These are phyloP conservation scores for Candida montana DNA, from an alignment of 805 yeast species.

Conservation along the genomic window DNA sequence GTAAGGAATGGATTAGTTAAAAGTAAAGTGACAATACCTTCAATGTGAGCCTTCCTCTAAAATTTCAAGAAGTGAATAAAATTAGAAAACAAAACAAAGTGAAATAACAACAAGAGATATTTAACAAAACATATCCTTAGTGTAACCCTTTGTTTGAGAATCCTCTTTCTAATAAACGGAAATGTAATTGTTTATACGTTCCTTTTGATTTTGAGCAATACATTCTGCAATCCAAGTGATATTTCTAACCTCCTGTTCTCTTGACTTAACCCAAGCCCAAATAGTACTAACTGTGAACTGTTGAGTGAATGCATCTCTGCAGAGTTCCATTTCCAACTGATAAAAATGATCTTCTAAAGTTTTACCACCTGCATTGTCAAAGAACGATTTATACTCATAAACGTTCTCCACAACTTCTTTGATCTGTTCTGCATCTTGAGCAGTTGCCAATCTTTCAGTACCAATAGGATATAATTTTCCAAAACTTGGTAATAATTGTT, in stretches of 20 bases:
- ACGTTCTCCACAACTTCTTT: slow-evolving; percentile 57
- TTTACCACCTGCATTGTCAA: slow-evolving; percentile 43
- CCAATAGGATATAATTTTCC: slow-evolving; percentile 75
- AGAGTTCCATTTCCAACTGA: slow-evolving; percentile 83
- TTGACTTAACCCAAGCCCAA: slow-evolving; percentile 96
- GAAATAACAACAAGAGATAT: slow-evolving; percentile 1
- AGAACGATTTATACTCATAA: slow-evolving; percentile 60
- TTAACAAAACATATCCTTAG: too few species aligned
- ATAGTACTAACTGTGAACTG: slow-evolving; percentile 86
- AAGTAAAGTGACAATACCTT: too few species aligned
- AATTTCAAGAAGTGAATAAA: background rate
- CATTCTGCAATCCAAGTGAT: slow-evolving; percentile 99
- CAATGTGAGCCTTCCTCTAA: too few species aligned
- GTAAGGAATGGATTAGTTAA: too few species aligned
- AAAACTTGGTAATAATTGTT: slow-evolving; percentile 67
- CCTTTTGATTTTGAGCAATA: slow-evolving; percentile 97
- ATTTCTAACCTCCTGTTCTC: slow-evolving; percentile 95
- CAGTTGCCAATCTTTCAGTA: slow-evolving; percentile 59
- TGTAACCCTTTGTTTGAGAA: too few species aligned
- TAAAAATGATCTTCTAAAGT: slow-evolving; percentile 93
- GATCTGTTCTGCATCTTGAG: slow-evolving; percentile 84
- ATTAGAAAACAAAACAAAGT: background rate
- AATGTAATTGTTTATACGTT: slow-evolving; percentile 85
- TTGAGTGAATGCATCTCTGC: slow-evolving; percentile 92
- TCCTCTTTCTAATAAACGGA: slow-evolving; percentile 55